These are phyloP conservation scores for Tremella yokohamensis DNA, from an alignment of 768 basidiomycete species.

Conservation along the genomic window DNA sequence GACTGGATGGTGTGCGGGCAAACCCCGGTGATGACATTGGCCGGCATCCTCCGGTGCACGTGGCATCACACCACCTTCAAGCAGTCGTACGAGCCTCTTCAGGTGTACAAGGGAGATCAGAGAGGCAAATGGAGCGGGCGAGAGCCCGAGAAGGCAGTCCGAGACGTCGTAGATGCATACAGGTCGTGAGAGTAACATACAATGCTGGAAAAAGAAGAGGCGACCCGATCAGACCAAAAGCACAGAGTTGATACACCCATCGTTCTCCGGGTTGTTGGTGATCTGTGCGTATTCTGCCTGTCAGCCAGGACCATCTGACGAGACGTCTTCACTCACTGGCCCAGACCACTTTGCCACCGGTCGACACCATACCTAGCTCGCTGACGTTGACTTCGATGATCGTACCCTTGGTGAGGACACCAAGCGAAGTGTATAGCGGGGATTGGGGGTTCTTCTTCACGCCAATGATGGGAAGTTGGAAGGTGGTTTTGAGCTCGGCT, in stretches of 20 bases:
- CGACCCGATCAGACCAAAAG: slow-evolving; percentile 54
- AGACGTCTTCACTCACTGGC: slow-evolving; percentile 40
- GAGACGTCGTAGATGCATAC: too few relatives aligned
- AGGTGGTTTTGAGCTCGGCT: slow-evolving; percentile 97
- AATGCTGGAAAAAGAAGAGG: slow-evolving; percentile 3
- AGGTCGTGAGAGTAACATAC: slow-evolving; percentile 1
- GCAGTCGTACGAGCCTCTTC: too few relatives aligned
- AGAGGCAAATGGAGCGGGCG: too few relatives aligned
- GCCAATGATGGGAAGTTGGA: slow-evolving; percentile 94
- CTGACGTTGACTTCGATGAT: slow-evolving; percentile 99
- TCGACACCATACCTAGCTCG: slow-evolving; percentile 93
- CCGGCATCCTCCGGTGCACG: too few relatives aligned
- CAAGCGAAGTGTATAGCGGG: slow-evolving; percentile 58
- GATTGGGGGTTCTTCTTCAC: slow-evolving; percentile 99
- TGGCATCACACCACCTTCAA: too few relatives aligned
- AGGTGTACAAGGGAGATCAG: too few relatives aligned
- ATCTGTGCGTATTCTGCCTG: slow-evolving; percentile 59
- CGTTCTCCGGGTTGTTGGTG: slow-evolving; percentile 63
- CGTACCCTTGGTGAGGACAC: slow-evolving; percentile 97
- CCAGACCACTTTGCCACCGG: slow-evolving; percentile 75
- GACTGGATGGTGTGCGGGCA: too few relatives aligned
- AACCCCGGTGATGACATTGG: too few relatives aligned
- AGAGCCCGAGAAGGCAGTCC: too few relatives aligned
- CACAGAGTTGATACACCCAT: slow-evolving; percentile 93
- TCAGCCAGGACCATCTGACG: neutral